These are phyloP conservation scores for Halophytophthora batemanensis DNA, from an alignment of 352 stramenopile species.

Conservation along the genomic window DNA sequence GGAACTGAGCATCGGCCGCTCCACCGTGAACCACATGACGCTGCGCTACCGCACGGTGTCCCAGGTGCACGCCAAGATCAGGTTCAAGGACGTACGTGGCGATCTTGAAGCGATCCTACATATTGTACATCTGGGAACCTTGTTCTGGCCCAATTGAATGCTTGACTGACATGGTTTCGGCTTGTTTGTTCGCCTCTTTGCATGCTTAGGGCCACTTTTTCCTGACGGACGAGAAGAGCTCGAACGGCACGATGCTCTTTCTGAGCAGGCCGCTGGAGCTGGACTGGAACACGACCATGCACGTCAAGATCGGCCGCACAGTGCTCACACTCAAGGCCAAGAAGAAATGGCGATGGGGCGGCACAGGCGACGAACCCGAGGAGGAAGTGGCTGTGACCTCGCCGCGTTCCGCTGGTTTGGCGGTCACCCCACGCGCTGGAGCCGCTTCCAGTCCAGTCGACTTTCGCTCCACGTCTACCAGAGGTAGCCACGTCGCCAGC, in stretches of 20 bases:
- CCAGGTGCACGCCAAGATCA: constrained; percentile 80
- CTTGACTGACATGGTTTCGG: neutral
- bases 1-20: constrained; percentile 74
- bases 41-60: constrained; percentile 84
- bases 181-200: constrained; percentile 4
- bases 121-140: too few species aligned
- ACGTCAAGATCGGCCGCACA: constrained; percentile 84
- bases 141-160: neutral
- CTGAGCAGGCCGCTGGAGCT: constrained; percentile 74
- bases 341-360: constrained; percentile 80
- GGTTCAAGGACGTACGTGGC: constrained; percentile 71
- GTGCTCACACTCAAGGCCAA: constrained; percentile 84
- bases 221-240: constrained; percentile 68
- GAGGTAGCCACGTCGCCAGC: constrained; percentile 28
- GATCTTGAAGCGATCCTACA: too few species aligned
- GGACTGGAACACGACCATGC: constrained; percentile 80
- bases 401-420: constrained; percentile 15
- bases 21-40: constrained; percentile 85
- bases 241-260: constrained; percentile 87
- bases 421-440: constrained; percentile 7
- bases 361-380: constrained; percentile 32
- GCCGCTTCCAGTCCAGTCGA: constrained; percentile 20
- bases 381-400: constrained; percentile 28
- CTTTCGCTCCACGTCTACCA: constrained; percentile 9
- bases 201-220: constrained; percentile 65